Evolutionary conservation across 495 filamentous ascomycete genomes (phyloP).

Genomic region (Penicillium chermesinum): DNA sequence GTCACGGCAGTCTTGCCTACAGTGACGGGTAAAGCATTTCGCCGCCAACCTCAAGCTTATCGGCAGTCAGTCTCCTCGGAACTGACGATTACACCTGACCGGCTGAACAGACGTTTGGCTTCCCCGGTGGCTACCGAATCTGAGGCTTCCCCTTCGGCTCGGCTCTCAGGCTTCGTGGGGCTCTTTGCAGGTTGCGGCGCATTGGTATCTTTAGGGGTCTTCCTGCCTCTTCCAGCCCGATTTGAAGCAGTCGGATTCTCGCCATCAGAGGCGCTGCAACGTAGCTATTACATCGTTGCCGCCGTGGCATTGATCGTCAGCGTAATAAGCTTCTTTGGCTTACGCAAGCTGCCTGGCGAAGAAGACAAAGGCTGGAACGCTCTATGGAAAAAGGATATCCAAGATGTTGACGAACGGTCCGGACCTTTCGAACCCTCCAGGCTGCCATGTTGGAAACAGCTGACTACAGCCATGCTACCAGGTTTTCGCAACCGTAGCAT

Average conservation of each 20-base stretch:
- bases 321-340: constrained; percentile 70
- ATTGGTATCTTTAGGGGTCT: constrained; percentile 70
- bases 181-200: constrained; percentile 90
- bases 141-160: constrained; percentile 44
- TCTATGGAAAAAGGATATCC: constrained; percentile 19
- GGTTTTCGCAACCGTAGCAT: constrained; percentile 72
- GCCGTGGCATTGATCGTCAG: constrained; percentile 65
- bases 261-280: constrained; percentile 61
- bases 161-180: constrained; percentile 83
- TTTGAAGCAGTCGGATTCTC: constrained; percentile 64
- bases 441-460: constrained; percentile 33
- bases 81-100: constrained; percentile 56
- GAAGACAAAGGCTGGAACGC: constrained; percentile 64
- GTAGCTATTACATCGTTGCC: constrained; percentile 83
- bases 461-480: constrained; percentile 63
- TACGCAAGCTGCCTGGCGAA: constrained; percentile 72
- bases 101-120: constrained; percentile 21
- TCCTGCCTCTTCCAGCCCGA: constrained; percentile 78
- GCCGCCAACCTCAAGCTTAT: constrained; percentile 7
- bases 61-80: constrained; percentile 56
- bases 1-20: constrained; percentile 91
- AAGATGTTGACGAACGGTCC: neutral
- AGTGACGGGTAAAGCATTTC: constrained; percentile 54
- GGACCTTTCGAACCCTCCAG: neutral
- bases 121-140: constrained; percentile 7